These are phyloP conservation scores for Linnemannia elongata DNA, from an alignment of 192 early-diverging fungal species.

Conservation along the genomic window DNA sequence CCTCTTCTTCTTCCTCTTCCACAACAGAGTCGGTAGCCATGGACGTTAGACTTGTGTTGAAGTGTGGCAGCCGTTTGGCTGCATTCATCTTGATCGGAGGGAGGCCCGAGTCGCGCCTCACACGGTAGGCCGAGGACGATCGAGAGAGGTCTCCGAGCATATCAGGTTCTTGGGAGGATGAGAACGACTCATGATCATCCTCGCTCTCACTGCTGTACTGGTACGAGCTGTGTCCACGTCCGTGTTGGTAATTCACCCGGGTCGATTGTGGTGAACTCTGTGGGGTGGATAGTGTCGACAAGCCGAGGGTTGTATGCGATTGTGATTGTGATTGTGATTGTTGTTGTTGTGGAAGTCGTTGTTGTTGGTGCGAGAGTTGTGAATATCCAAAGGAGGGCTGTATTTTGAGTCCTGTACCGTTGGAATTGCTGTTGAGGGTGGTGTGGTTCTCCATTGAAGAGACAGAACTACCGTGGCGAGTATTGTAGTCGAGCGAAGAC, in stretches of 20 bases:
- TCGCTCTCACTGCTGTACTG: constrained; percentile 47
- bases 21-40: constrained; percentile 30
- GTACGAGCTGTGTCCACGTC: constrained; percentile 8
- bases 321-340: background rate
- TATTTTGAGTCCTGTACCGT: constrained; percentile 18
- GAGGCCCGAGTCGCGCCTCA: constrained; percentile 41
- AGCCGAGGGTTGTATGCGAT: constrained; percentile 16
- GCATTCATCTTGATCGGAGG: constrained; percentile 48
- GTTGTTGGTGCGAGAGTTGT: constrained; percentile 19
- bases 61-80: constrained; percentile 46
- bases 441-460: constrained; percentile 49
- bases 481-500: constrained; percentile 49
- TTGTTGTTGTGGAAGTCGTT: constrained; percentile 5
- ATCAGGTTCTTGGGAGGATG: constrained; percentile 20
- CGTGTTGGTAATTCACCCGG: constrained; percentile 2
- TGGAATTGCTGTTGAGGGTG: constrained; percentile 1
- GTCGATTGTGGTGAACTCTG: constrained; percentile 43
- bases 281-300: constrained; percentile 32
- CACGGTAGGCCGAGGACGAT: constrained; percentile 23
- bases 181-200: constrained; percentile 35
- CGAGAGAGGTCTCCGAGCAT: constrained; percentile 18
- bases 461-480: constrained; percentile 26
- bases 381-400: constrained; percentile 29
- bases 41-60: constrained; percentile 29
- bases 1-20: constrained; percentile 51